phyloP scores from a whole-genome alignment of 2,329 filamentous ascomycete genomes.

The Sporothrix protearum region DNA sequence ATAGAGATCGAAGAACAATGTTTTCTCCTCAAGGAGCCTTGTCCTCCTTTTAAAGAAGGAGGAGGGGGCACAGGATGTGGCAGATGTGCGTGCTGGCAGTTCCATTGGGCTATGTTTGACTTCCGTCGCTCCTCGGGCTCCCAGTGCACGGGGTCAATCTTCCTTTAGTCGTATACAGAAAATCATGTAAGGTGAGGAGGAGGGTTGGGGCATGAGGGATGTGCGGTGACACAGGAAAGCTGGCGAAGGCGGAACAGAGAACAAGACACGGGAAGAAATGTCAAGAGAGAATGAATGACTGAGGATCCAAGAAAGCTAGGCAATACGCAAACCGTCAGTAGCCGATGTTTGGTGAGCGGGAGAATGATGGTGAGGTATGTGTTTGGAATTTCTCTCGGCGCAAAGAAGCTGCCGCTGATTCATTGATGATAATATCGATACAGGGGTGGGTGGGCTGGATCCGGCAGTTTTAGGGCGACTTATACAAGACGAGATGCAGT shows the following conservation, averaged over 20 bases:
- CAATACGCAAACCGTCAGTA: not conserved
- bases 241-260: not conserved
- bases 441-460: not conserved
- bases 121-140: not conserved
- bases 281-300: not conserved
- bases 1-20: not conserved
- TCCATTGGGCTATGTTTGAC: not conserved
- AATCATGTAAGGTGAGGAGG: not conserved
- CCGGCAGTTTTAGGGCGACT: slow-evolving; percentile 5
- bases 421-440: slow-evolving; percentile 3
- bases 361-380: not conserved
- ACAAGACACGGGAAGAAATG: not conserved
- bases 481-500: not conserved
- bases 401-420: not conserved
- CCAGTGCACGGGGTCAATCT: not conserved
- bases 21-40: not conserved
- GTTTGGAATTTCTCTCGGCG: not conserved
- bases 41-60: not conserved
- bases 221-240: not conserved
- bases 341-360: not conserved
- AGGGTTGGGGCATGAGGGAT: not conserved
- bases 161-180: not conserved
- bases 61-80: not conserved
- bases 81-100: not conserved
- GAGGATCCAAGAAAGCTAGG: not conserved